A percentile compares a stretch with the other conserved stretches of the same genome.
phyloP scores from a whole-genome alignment of 192 early-diverging fungal species.

The Podila epigama region DNA sequence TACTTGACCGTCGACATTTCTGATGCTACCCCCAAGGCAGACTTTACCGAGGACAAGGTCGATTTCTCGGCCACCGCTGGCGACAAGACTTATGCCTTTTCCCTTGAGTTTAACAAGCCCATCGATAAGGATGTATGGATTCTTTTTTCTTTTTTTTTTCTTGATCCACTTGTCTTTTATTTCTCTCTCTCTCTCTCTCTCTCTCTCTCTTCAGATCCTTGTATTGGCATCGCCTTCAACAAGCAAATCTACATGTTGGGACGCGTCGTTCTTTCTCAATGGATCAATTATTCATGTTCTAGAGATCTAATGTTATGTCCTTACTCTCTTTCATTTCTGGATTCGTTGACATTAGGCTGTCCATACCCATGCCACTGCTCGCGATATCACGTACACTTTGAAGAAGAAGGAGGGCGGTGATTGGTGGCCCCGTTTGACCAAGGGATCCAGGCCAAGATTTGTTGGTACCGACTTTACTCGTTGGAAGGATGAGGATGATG shows the following conservation, averaged over 20 bases:
- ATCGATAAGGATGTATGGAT: constrained; percentile 70
- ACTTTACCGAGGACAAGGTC: constrained; percentile 63
- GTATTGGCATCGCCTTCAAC: too few relatives aligned
- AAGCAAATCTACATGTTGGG: too few relatives aligned
- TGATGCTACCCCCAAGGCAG: constrained; percentile 69
- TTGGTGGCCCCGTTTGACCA: constrained; percentile 89
- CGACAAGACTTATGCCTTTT: constrained; percentile 73
- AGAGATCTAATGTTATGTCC: too few relatives aligned
- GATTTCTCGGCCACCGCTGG: constrained; percentile 67
- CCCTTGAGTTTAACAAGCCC: constrained; percentile 75
- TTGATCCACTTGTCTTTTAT: not conserved
- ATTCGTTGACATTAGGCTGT: constrained; percentile 57
- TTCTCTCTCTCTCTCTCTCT: not conserved
- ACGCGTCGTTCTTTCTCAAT: too few relatives aligned
- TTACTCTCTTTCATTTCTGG: not conserved
- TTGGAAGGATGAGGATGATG: constrained; percentile 96
- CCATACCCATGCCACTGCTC: constrained; percentile 69
- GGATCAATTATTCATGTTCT: too few relatives aligned
- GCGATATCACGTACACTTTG: constrained; percentile 72
- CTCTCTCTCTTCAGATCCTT: too few relatives aligned
- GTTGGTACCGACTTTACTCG: constrained; percentile 91
- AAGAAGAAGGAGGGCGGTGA: constrained; percentile 72
- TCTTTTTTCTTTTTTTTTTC: not conserved
- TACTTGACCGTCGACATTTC: constrained; percentile 84
- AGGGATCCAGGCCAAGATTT: constrained; percentile 71